Evolutionary conservation across 78 protist species (phyloP).

Genomic region (Dictyostelium citrinum): DNA sequence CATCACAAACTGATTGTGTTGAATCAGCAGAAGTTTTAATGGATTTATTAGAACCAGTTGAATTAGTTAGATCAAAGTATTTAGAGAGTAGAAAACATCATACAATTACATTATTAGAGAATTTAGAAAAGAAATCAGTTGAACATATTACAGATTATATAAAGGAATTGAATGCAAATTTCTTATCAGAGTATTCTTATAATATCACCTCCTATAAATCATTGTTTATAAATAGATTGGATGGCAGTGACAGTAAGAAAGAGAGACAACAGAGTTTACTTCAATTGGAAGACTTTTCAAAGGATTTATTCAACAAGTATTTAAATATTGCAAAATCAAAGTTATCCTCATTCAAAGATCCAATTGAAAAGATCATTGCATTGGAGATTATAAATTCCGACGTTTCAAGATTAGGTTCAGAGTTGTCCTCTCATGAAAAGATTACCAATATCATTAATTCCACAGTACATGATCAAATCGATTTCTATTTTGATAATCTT

Average conservation of each 20-base stretch:
- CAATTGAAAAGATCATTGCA: constrained; percentile 54
- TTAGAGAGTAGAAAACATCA: constrained; percentile 44
- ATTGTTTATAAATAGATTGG: constrained; percentile 61
- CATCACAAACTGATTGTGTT: constrained; percentile 18
- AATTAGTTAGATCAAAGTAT: constrained; percentile 58
- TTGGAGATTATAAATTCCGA: constrained; percentile 42
- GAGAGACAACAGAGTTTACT: constrained; percentile 9
- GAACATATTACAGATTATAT: constrained; percentile 26
- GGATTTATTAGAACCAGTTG: constrained; percentile 66
- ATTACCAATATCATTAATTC: constrained; percentile 47
- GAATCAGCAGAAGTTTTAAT: constrained; percentile 57
- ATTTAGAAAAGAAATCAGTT: constrained; percentile 26
- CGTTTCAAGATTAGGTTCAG: constrained; percentile 18
- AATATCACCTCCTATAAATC: constrained; percentile 13
- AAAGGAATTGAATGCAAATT: constrained; percentile 21
- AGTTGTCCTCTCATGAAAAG: constrained; percentile 20
- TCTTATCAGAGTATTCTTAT: constrained; percentile 25
- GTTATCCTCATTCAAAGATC: constrained; percentile 43
- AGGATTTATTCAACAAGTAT: constrained; percentile 54
- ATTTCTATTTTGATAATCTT: constrained; percentile 52
- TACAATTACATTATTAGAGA: constrained; percentile 1
- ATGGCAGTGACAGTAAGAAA: constrained; percentile 36
- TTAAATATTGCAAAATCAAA: constrained; percentile 16
- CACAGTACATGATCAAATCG: constrained; percentile 47
- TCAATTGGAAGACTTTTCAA: constrained; percentile 47